Evolutionary conservation across 2,329 filamentous ascomycete species (phyloP), one percentile per base, ranked within the genome.

Genomic region (Botrytis elliptica): DNA sequence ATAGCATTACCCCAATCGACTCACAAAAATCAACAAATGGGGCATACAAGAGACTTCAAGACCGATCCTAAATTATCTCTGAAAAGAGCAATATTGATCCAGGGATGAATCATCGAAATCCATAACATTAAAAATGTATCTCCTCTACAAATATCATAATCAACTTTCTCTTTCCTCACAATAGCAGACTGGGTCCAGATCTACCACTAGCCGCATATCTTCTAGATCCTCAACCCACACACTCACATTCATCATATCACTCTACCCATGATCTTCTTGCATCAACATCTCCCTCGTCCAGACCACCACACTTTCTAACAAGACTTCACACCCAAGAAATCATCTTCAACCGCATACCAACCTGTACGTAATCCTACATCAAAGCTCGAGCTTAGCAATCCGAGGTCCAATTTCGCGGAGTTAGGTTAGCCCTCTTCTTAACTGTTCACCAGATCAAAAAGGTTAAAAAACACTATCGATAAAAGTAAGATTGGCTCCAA

Each of bases 361-460:
- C 25, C 14, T 22, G 10, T 14, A n/a, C 10, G 33, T 33, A 33
- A 33, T 33, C 33, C 4, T 33, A 33, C 33, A n/a, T n/a, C 49
- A 10, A 25, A 52, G n/a, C 49, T 52, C 4, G 49, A n/a, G 12
- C n/a, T 52, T 6, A 1, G 5, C 1, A 25, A 52, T 6, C 22
- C 49, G 49, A 52, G 49, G 4, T n/a, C n/a, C n/a, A 52, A 0
- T 12, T 52, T n/a, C 5, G 49, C 49, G 4, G 49, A 52, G 22
- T 5, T 52, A 10, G 49, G 33, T 33, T 33, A 33, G 3, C 33
- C 4, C 33, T 33, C 49, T 25, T 52, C 22, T 52, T 52, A 4
- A 14, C 4, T 1, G 4, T 12, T 52, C 14, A 52, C 10, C 0
- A 8, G 4, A 52, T 6, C 10, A 14, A 52, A 6, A 25, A 2